Conservation (phyloP, 441 rosid species). For the Metrosideros polymorpha region DNA sequence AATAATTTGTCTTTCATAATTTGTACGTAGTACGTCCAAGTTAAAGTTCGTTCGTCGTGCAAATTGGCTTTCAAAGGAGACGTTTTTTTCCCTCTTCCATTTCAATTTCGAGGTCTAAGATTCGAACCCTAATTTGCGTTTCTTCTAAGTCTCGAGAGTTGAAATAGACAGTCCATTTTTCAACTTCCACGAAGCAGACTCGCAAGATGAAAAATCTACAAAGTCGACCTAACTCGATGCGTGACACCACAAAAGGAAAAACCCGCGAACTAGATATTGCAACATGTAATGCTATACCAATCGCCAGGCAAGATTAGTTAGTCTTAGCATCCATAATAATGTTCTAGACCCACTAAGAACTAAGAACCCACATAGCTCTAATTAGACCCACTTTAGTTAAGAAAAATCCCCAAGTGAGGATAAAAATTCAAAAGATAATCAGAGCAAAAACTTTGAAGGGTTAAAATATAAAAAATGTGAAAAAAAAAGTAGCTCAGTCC, state of each 20-base stretch:
- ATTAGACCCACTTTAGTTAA: neutral
- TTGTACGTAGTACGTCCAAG: neutral
- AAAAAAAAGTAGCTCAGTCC: neutral
- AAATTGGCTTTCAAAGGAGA: neutral
- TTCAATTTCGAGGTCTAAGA: neutral
- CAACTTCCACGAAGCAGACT: neutral
- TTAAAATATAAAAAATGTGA: neutral
- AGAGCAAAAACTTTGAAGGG: neutral
- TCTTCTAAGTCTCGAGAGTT: neutral
- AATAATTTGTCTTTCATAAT: neutral
- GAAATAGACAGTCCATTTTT: neutral
- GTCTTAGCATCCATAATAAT: neutral
- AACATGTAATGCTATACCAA: neutral
- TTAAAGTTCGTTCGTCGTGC: neutral
- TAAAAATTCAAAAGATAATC: neutral
- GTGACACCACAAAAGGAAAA: neutral
- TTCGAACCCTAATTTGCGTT: neutral
- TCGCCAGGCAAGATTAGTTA: neutral
- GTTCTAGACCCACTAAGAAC: neutral
- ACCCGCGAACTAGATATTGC: neutral
- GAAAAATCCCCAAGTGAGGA: neutral
- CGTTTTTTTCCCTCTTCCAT: neutral
- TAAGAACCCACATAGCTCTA: neutral
- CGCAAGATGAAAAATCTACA: neutral
- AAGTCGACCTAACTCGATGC: neutral